phyloP scores from a whole-genome alignment of 495 filamentous ascomycete genomes.

The Aspergillus hancockii region DNA sequence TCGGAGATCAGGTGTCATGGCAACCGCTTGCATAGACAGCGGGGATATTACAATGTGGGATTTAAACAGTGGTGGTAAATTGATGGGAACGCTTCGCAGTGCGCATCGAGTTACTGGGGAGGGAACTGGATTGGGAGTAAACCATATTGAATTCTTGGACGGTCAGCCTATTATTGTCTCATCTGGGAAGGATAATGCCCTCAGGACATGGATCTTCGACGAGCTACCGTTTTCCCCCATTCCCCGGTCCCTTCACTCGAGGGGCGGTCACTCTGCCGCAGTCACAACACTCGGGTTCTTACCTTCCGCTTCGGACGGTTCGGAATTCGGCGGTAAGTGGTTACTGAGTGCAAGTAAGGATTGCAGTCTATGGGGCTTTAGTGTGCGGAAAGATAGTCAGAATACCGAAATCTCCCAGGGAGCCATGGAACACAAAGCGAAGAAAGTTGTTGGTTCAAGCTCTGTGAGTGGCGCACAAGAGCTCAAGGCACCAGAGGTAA shows the following conservation, averaged over 20 bases:
- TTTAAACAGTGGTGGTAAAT: conserved; percentile 79
- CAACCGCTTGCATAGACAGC: conserved; percentile 66
- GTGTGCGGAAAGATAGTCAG: conserved; percentile 90
- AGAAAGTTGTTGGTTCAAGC: conserved; percentile 57
- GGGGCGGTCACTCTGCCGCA: conserved; percentile 84
- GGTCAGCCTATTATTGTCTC: conserved; percentile 90
- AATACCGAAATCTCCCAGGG: conserved; percentile 93
- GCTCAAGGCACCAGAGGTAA: conserved; percentile 86
- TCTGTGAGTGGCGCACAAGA: conserved; percentile 51
- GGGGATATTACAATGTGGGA: conserved; percentile 97
- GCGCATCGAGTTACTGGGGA: conserved; percentile 72
- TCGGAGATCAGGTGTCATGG: conserved; percentile 79
- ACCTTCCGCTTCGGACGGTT: conserved; percentile 81
- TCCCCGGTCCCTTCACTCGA: conserved; percentile 78
- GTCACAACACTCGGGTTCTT: conserved; percentile 79
- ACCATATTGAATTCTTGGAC: conserved; percentile 84
- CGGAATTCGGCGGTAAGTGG: conserved; percentile 92
- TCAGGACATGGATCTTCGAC: conserved; percentile 95
- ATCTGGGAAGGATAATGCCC: conserved; percentile 86
- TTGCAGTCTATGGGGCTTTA: conserved; percentile 91
- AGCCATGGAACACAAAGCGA: conserved; percentile 75
- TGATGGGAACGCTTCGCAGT: conserved; percentile 77
- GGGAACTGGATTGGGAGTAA: conserved; percentile 62
- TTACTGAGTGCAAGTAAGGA: conserved; percentile 85
- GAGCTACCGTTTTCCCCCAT: conserved; percentile 80